phyloP scores from a whole-genome alignment of 345 rosid species.

The Nephelium lappaceum region DNA sequence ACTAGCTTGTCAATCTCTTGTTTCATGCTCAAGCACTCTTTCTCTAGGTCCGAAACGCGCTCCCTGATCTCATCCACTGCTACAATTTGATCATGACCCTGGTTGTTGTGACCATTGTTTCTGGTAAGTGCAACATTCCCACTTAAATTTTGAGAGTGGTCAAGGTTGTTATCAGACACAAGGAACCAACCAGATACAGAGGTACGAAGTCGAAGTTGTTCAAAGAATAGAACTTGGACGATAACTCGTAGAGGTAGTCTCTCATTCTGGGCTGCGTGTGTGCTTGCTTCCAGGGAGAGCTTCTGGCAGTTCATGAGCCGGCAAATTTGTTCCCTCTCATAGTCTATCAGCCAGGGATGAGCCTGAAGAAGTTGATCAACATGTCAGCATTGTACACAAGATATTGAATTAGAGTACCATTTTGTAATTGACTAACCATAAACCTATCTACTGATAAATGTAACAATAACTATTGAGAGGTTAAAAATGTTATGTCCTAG shows the following conservation, averaged over 20 bases:
- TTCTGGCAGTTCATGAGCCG: slow-evolving; percentile 86
- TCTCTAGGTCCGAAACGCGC: slow-evolving; percentile 75
- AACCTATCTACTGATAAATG: background rate
- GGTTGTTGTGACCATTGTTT: slow-evolving; percentile 25
- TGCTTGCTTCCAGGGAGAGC: slow-evolving; percentile 86
- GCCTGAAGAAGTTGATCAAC: slow-evolving; percentile 55
- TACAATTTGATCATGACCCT: slow-evolving; percentile 24
- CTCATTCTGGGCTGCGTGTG: slow-evolving; percentile 94
- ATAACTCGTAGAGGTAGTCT: slow-evolving; percentile 84
- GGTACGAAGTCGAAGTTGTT: slow-evolving; percentile 83
- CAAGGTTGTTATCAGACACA: slow-evolving; percentile 57
- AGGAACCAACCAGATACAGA: slow-evolving; percentile 70
- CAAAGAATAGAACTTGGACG: slow-evolving; percentile 89
- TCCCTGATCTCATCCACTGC: slow-evolving; percentile 60
- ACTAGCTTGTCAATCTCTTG: slow-evolving; percentile 72
- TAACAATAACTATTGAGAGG: background rate
- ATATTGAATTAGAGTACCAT: background rate
- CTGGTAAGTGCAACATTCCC: slow-evolving; percentile 48
- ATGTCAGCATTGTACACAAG: background rate
- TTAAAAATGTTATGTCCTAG: background rate
- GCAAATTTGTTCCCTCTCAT: slow-evolving; percentile 77
- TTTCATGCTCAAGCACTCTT: slow-evolving; percentile 77
- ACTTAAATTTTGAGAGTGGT: slow-evolving; percentile 41
- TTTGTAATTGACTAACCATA: too few species aligned
- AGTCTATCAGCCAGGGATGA: slow-evolving; percentile 86